A percentile compares a stretch with the other conserved stretches of the same genome.
phyloP scores from a whole-genome alignment of 352 stramenopile genomes.

The Elongisporangium prolatum region DNA sequence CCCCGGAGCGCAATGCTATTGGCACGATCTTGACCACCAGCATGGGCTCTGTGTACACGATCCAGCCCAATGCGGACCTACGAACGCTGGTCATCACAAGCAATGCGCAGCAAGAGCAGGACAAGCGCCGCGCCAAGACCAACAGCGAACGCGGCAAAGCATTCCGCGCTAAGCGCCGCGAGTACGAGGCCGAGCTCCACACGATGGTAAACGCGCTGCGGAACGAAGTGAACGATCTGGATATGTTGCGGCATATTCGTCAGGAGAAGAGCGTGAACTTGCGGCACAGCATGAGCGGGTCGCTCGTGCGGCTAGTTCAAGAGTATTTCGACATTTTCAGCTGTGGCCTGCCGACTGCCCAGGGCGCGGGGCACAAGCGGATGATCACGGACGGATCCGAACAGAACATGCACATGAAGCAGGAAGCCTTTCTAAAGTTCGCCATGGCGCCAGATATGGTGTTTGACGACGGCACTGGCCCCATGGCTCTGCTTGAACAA shows the following conservation, averaged over 20 bases:
- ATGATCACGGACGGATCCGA: constrained; percentile 6
- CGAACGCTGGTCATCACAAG: background rate
- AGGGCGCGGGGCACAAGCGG: constrained; percentile 26
- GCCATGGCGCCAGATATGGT: constrained; percentile 37
- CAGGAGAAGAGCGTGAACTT: constrained; percentile 29
- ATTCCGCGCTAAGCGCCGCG: constrained; percentile 48
- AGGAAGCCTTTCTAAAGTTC: constrained; percentile 26
- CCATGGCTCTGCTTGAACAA: constrained; percentile 27
- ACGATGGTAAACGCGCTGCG: constrained; percentile 31
- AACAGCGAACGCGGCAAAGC: constrained; percentile 62
- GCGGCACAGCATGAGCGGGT: constrained; percentile 27
- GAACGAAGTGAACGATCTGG: constrained; percentile 40
- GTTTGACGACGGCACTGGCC: constrained; percentile 17
- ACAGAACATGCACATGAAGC: constrained; percentile 15
- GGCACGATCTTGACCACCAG: background rate
- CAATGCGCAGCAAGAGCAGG: background rate
- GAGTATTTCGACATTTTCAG: constrained; percentile 56
- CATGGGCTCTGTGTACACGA: background rate
- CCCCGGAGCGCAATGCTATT: background rate
- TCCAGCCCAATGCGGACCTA: background rate
- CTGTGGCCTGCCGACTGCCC: constrained; percentile 21
- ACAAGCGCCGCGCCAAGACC: constrained; percentile 29
- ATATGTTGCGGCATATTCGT: constrained; percentile 32
- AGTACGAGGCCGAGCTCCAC: constrained; percentile 33
- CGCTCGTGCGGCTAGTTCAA: constrained; percentile 30